Base-by-base conservation (phyloP, 1,284 basidiomycete genomes). In the Trichosporon coremiiforme region DNA sequence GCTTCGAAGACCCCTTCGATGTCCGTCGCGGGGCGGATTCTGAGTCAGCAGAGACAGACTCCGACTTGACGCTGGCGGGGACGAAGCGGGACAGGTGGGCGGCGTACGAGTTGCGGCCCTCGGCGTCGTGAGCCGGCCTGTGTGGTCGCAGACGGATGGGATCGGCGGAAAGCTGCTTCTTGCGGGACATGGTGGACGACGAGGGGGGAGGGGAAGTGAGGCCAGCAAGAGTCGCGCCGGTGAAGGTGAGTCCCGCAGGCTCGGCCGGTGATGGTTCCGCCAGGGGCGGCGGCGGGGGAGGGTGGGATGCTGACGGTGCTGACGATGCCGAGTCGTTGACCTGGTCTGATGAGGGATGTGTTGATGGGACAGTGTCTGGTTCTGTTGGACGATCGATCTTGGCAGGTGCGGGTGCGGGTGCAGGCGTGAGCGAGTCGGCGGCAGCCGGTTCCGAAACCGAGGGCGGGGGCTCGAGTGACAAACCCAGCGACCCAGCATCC, bases 51-150 rank as follows among this genome's bases (percentile, higher is more conserved):
- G 68, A 62, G 4, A 70, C 55, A 22, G 62, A 62, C 45, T 75
- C 71, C n/a, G 66, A 67, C 29, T 70, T 36, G 20, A 76, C 68
- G 25, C 64, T 65, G 17, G 67, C 55, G 6, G 75, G 75, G 1
- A 76, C 73, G 4, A 8, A 13, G n/a, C 41, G 45, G 0, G 55
- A 35, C 25, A 76, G 70, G 31, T 29, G 55, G 10, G 66, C 41
- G 9, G 73, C 66, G 65, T 74, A 80, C 31, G 71, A 60, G 64
- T 76, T 76, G 31, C 69, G 73, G 31, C 69, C 72, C 5, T 55
- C 45, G 0, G 66, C 66, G 5, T 50, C 67, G 22, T 65, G 65
- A 4, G 74, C 66, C 0, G 77, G 79, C 22, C 76, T 66, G 9
- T 31, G 36, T 0, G 72, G 65, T 1, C 69, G 66, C 6, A 77